Percentiles rank a stretch among this genome's conserved stretches.
phyloP scores from a whole-genome alignment of 768 basidiomycete species.

The Multifurca ochricompacta region DNA sequence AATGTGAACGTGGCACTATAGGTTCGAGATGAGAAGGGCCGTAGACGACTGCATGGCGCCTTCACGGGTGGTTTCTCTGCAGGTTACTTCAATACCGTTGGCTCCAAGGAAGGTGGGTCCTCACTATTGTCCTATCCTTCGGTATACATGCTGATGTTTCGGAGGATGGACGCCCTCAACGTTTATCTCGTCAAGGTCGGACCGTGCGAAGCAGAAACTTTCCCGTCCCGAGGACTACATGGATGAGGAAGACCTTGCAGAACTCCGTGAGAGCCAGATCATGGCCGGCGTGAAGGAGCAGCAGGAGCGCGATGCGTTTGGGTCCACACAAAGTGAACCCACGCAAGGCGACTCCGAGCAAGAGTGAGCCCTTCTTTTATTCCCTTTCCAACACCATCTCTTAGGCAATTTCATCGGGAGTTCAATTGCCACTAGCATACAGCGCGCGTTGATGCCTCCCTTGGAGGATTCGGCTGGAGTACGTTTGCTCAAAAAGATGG shows the following conservation, averaged over 20 bases:
- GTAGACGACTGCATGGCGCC: constrained; percentile 90
- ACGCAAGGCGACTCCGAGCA: constrained; percentile 38
- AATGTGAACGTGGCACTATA: constrained; percentile 26
- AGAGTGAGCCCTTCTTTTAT: constrained; percentile 39
- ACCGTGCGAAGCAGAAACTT: constrained; percentile 57
- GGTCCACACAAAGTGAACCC: constrained; percentile 45
- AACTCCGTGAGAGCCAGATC: constrained; percentile 57
- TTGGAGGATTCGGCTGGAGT: constrained; percentile 78
- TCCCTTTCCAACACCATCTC: neutral
- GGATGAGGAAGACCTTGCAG: constrained; percentile 96
- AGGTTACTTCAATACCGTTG: constrained; percentile 94
- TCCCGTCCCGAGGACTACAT: constrained; percentile 89
- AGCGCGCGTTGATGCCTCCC: constrained; percentile 60
- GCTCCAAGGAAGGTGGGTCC: constrained; percentile 80
- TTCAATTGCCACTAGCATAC: constrained; percentile 53
- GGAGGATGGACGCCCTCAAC: constrained; percentile 94
- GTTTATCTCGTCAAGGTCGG: constrained; percentile 81
- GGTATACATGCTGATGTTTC: constrained; percentile 1
- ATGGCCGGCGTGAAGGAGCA: constrained; percentile 65
- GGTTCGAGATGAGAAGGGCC: constrained; percentile 91
- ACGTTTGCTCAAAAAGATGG: constrained; percentile 87
- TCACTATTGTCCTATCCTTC: neutral
- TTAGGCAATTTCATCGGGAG: constrained; percentile 30
- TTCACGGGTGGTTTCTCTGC: constrained; percentile 98
- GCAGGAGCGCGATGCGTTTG: constrained; percentile 61